These are phyloP conservation scores for Pestalotiopsis fici DNA, from an alignment of 2,329 filamentous ascomycete genomes.

Conservation along the genomic window DNA sequence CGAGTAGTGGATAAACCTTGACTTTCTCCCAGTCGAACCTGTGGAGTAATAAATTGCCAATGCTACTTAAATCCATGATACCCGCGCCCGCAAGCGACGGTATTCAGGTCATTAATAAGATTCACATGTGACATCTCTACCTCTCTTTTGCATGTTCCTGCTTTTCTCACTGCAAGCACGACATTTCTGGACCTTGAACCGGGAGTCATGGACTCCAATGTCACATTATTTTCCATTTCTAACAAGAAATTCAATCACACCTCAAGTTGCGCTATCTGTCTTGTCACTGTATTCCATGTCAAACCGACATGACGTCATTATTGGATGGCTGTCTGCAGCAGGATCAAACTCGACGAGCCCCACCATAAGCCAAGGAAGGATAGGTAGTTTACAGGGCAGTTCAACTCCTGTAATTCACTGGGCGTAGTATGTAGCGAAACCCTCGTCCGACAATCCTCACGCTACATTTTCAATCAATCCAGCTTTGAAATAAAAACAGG, in stretches of 20 bases:
- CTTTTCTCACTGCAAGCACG: neutral
- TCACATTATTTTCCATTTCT: neutral
- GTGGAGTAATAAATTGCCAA: neutral
- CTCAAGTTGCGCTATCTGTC: neutral
- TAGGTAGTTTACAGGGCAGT: neutral
- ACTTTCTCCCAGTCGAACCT: neutral
- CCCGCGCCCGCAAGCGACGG: neutral
- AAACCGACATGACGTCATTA: neutral
- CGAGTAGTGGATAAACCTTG: neutral
- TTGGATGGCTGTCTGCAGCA: neutral
- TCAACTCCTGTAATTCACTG: no score
- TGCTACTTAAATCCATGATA: neutral
- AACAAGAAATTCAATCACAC: neutral
- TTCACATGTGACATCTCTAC: neutral
- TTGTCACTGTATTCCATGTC: neutral
- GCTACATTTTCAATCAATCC: no score
- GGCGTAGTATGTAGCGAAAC: no score
- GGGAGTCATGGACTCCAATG: neutral
- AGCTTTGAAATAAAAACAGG: no score
- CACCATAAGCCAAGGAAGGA: neutral
- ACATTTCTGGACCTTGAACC: neutral
- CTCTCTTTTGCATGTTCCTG: neutral
- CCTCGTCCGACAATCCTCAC: no score
- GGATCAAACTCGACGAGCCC: neutral
- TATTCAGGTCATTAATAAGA: neutral